Evolutionary conservation across 1,139 yeast genomes (phyloP).

Genomic region (Geotrichum citri-aurantii): DNA sequence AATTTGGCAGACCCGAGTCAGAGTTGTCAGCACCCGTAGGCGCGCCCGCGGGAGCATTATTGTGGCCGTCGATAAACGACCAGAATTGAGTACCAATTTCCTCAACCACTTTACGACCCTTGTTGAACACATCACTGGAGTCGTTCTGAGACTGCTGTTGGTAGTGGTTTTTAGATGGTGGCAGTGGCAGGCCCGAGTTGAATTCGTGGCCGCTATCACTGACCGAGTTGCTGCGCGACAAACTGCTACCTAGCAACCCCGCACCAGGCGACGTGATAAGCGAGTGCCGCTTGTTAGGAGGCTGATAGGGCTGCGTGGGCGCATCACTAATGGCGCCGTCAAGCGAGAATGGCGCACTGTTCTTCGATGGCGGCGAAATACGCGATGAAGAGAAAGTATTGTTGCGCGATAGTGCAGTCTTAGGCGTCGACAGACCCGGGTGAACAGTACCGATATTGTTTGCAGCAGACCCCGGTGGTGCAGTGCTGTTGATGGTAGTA

Average conservation of each 20-base stretch:
- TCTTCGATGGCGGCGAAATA: neutral
- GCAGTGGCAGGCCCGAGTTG: neutral
- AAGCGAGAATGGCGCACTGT: neutral
- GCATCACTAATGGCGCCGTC: neutral
- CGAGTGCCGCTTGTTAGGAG: neutral
- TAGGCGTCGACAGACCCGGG: neutral
- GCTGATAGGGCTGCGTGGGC: neutral
- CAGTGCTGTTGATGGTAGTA: neutral
- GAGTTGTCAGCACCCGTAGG: neutral
- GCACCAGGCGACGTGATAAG: neutral
- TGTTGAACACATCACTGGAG: constrained; percentile 25
- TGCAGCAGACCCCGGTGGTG: neutral
- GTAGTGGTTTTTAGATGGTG: neutral
- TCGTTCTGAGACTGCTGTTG: neutral
- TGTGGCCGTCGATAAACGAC: neutral
- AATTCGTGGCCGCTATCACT: neutral
- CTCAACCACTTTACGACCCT: neutral
- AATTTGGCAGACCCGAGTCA: constrained; percentile 8
- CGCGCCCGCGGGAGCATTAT: neutral
- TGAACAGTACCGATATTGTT: neutral
- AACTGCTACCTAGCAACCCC: neutral
- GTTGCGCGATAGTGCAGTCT: neutral
- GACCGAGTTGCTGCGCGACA: neutral
- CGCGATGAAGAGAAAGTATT: neutral
- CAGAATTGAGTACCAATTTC: constrained; percentile 7